Percentiles rank a stretch among this genome's conserved stretches.
phyloP scores from a whole-genome alignment of 352 stramenopile genomes.

The Aphanomyces stellatus region DNA sequence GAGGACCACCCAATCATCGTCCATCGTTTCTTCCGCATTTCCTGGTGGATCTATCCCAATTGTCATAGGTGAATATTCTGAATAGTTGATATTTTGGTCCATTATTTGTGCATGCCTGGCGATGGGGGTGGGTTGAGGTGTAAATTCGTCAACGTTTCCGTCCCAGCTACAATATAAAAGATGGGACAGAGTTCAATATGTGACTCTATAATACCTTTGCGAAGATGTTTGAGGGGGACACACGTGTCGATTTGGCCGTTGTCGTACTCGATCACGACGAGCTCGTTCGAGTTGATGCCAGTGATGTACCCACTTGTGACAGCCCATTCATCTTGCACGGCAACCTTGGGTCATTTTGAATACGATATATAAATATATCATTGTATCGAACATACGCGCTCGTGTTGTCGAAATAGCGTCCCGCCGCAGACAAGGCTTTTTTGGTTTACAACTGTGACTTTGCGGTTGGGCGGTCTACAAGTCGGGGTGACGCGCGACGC shows the following conservation, averaged over 20 bases:
- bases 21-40: too few species aligned
- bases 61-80: not conserved
- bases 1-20: too few species aligned
- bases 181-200: too few species aligned
- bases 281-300: not conserved
- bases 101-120: too few species aligned
- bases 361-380: not conserved
- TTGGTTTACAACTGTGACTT: not conserved
- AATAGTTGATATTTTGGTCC: too few species aligned
- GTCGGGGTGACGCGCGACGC: not conserved
- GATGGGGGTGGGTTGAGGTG: too few species aligned
- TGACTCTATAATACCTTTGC: conserved; percentile 17
- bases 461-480: not conserved
- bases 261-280: conserved; percentile 12
- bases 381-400: not conserved
- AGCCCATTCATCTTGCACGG: not conserved
- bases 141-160: too few species aligned
- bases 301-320: not conserved
- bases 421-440: too few species aligned
- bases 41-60: conserved; percentile 12
- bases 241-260: conserved; percentile 1
- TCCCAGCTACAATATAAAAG: too few species aligned
- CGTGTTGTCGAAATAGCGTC: not conserved
- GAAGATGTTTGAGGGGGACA: not conserved
- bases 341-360: not conserved